These are phyloP conservation scores for Juglanconis juglandina DNA, from an alignment of 2,329 filamentous ascomycete species.

Conservation along the genomic window DNA sequence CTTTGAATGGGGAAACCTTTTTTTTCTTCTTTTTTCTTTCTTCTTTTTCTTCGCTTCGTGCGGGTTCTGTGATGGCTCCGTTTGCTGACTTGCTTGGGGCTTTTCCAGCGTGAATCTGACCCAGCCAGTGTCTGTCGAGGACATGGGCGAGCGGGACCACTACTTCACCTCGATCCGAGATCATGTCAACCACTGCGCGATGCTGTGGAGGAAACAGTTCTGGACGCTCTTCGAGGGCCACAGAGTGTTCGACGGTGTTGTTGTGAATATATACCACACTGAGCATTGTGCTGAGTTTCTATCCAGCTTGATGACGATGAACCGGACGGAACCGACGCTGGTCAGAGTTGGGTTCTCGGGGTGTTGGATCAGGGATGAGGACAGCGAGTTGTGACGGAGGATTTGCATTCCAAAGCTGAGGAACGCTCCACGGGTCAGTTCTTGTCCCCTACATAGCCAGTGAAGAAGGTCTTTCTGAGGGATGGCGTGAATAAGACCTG, in stretches of 20 bases:
- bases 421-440: too few species aligned
- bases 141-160: constrained; percentile 23
- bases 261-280: constrained; percentile 24
- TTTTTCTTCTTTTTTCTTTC: too few species aligned
- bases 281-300: constrained; percentile 28
- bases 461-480: too few species aligned
- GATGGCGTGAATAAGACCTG: too few species aligned
- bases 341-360: constrained; percentile 13
- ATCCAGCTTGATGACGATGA: constrained; percentile 21
- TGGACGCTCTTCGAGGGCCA: constrained; percentile 22
- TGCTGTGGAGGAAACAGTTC: constrained; percentile 26
- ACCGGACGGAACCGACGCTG: constrained; percentile 20
- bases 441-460: too few species aligned
- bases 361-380: constrained; percentile 5
- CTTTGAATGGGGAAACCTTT: too few species aligned
- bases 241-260: constrained; percentile 21
- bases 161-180: constrained; percentile 25
- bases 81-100: neutral
- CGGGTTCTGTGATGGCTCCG: too few species aligned
- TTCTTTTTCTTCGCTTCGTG: too few species aligned
- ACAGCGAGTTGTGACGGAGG: neutral
- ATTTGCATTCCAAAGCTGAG: too few species aligned
- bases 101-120: constrained; percentile 20
- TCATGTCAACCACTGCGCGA: constrained; percentile 27
- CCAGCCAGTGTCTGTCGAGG: constrained; percentile 16